Base-by-base conservation (phyloP, 352 stramenopile species). In the Phytophthora ohioensis region DNA sequence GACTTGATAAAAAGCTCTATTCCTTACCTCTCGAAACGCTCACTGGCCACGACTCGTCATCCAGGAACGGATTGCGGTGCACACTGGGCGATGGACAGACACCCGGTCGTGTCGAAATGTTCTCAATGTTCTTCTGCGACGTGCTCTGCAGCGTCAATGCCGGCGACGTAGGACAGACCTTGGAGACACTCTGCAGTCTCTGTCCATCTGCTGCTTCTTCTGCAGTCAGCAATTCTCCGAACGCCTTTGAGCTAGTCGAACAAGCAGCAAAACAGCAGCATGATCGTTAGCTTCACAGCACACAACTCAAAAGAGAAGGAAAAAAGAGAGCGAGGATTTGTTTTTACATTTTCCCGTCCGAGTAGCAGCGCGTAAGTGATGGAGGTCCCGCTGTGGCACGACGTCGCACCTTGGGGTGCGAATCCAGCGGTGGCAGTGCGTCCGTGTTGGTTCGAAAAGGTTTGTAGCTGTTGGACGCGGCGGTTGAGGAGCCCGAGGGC, bases 301-400 rank as follows among this genome's bases (percentile, higher is more conserved):
- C 48, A 17, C 13, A 34, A 34, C 3, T 12, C 38, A 60, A 41
- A 15, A 67, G 27, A 39, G 21, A 36, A 54, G 9, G 30, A 30
- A 21, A 36, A 38, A 35, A 43, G 11, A 51, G 13, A 57, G 11
- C 51, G 36, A 58, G 17, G 10, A 15, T n/a, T 35, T 42, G 21
- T 27, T 46, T 30, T 68, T 88, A 93, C 86, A 93, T 93, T 71
- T 81, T 93, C 41, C 84, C 81, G 57, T 92, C 86, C 9, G 84
- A 92, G 63, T 85, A 77, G 32, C 79, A 91, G 48, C 86, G 78
- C 57, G 84, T 91, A 53, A 91, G 79, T 11, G 71, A 57, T 9
- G 67, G 59, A 51, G 66, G 45, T 64, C 62, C 56, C 75, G 57
- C 34, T 0, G 80, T 76, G 38, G 75, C 80, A 27, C 82, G 78